Evolutionary conservation across 192 early-diverging fungal genomes (phyloP).

Genomic region (Backusella tuberculispora): DNA sequence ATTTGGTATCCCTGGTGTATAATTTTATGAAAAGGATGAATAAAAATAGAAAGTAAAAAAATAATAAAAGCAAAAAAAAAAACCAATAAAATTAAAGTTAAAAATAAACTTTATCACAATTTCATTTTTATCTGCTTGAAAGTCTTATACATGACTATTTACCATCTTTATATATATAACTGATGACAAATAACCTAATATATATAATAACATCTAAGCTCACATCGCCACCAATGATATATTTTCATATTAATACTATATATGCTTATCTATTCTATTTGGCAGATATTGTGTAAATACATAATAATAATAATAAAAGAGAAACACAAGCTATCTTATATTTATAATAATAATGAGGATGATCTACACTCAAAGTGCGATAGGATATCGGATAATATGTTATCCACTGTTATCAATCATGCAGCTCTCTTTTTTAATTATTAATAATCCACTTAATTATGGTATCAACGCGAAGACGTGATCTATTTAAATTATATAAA

Average conservation of each 20-base stretch:
- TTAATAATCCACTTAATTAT: background rate
- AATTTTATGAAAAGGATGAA: background rate
- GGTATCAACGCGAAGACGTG: background rate
- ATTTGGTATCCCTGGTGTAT: background rate
- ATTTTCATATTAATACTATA: background rate
- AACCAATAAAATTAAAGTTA: background rate
- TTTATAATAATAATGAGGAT: too few species aligned
- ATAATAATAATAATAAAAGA: background rate
- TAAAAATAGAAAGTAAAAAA: background rate
- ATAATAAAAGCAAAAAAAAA: background rate
- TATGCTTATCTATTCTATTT: background rate
- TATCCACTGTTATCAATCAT: background rate
- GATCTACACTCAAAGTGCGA: background rate
- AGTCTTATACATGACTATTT: too few species aligned
- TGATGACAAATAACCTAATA: too few species aligned
- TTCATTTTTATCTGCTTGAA: too few species aligned
- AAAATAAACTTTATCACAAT: background rate
- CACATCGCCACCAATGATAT: background rate
- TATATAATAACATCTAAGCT: too few species aligned
- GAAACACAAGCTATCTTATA: too few species aligned
- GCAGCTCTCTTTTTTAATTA: background rate
- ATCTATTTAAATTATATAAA: too few species aligned
- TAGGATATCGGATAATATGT: conserved; percentile 1
- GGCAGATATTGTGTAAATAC: background rate
- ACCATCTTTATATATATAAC: too few species aligned